A percentile compares a stretch with the other conserved stretches of the same genome.
Conservation (phyloP, 2,329 filamentous ascomycete genomes). For the Stachybotrys chartarum region DNA sequence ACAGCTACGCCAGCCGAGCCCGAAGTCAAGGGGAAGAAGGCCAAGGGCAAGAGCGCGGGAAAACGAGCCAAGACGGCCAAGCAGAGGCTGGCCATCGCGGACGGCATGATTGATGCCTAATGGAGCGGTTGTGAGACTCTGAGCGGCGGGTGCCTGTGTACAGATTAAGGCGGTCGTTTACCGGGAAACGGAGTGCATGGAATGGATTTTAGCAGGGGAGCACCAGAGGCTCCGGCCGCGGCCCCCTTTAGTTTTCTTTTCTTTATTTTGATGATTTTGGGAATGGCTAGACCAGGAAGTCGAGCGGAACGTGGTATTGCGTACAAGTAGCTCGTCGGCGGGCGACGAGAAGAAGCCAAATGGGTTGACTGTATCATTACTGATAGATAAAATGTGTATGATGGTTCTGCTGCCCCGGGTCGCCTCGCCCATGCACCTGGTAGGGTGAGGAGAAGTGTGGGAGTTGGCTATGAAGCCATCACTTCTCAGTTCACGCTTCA, state of each 20-base stretch:
- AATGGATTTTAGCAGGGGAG: neutral
- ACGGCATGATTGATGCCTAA: constrained; percentile 38
- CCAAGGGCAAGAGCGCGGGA: constrained; percentile 45
- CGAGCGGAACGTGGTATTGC: neutral
- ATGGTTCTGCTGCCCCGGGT: neutral
- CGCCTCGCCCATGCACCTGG: too few relatives aligned
- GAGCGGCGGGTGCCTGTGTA: neutral
- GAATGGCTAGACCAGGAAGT: neutral
- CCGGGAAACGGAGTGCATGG: neutral
- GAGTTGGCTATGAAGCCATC: too few relatives aligned
- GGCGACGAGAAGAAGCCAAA: neutral
- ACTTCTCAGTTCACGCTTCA: too few relatives aligned
- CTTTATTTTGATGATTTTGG: neutral
- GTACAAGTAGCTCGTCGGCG: neutral
- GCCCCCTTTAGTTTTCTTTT: neutral
- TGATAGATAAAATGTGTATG: constrained; percentile 1
- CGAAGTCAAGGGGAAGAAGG: constrained; percentile 43
- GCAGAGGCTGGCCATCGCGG: constrained; percentile 60
- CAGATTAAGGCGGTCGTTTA: neutral
- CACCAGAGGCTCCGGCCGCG: neutral
- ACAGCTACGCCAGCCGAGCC: constrained; percentile 73
- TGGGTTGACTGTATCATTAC: neutral
- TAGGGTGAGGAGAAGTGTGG: too few relatives aligned
- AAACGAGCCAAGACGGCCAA: constrained; percentile 61
- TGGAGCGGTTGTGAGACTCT: neutral